These are phyloP conservation scores for Phytopythium ostracodes DNA, from an alignment of 352 stramenopile species.

Conservation along the genomic window DNA sequence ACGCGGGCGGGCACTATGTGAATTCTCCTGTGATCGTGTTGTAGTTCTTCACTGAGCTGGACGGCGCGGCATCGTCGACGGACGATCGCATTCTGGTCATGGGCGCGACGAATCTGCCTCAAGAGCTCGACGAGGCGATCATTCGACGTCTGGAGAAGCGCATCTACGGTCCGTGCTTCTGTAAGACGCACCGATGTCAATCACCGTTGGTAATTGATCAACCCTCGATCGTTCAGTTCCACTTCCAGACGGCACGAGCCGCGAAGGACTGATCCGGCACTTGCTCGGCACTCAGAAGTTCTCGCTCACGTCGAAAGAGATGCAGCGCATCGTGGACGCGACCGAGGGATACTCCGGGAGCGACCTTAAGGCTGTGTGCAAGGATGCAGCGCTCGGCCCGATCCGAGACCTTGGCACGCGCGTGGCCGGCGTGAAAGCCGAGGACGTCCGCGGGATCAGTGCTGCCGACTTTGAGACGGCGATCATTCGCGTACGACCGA, in stretches of 20 bases:
- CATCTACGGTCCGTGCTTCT: slow-evolving; percentile 67
- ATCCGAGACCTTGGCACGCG: slow-evolving; percentile 76
- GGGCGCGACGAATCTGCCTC: slow-evolving; percentile 83
- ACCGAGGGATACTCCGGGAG: slow-evolving; percentile 86
- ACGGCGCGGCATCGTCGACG: slow-evolving; percentile 64
- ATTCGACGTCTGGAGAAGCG: slow-evolving; percentile 83
- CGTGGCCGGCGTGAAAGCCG: slow-evolving; percentile 46
- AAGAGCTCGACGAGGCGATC: slow-evolving; percentile 86
- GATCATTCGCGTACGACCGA: slow-evolving; percentile 56
- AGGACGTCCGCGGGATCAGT: slow-evolving; percentile 64
- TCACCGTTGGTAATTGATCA: background rate
- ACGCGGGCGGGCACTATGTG: background rate
- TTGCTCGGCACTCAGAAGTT: slow-evolving; percentile 51
- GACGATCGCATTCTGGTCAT: slow-evolving; percentile 86
- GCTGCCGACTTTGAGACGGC: slow-evolving; percentile 54
- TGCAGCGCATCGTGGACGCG: slow-evolving; percentile 58
- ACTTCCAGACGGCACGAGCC: slow-evolving; percentile 50
- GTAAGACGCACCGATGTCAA: background rate
- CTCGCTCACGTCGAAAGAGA: slow-evolving; percentile 48
- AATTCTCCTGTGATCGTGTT: background rate
- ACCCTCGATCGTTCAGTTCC: slow-evolving; percentile 38
- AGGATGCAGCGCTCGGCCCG: slow-evolving; percentile 91
- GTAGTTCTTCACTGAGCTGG: slow-evolving; percentile 86
- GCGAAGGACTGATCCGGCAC: slow-evolving; percentile 55
- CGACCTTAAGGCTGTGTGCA: slow-evolving; percentile 92